These are phyloP conservation scores for Durusdinium trenchii DNA, from an alignment of 73 alveolate species.

Conservation along the genomic window DNA sequence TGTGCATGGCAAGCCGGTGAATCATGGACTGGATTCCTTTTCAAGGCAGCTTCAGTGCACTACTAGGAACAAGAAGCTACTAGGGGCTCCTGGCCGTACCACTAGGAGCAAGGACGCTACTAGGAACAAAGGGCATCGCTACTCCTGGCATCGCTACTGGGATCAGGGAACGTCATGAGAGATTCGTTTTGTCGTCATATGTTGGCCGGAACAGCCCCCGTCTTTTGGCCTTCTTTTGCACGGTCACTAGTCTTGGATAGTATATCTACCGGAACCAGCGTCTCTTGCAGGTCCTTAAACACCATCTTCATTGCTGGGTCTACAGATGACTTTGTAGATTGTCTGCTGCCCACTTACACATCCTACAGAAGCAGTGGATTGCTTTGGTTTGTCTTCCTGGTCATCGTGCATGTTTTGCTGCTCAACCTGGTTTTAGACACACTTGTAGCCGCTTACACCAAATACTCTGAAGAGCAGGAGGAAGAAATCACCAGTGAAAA, in stretches of 20 bases:
- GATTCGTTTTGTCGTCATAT: no score
- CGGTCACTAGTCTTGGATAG: background rate
- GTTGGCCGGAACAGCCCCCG: no score
- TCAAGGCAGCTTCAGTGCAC: background rate
- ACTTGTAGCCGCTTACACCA: conserved; percentile 78
- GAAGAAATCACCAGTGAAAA: conserved; percentile 37
- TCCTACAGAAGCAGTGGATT: conserved; percentile 4
- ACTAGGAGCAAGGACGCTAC: no score
- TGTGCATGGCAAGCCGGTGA: conserved; percentile 63
- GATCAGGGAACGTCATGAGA: no score
- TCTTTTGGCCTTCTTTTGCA: no score
- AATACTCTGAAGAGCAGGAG: conserved; percentile 48
- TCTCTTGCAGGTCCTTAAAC: background rate
- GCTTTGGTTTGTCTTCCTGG: conserved; percentile 47
- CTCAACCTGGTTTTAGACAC: conserved; percentile 75
- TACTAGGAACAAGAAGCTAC: background rate
- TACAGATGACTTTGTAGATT: conserved; percentile 45
- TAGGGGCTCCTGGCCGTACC: background rate
- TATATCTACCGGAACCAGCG: background rate
- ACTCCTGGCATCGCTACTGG: no score
- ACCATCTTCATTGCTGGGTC: conserved; percentile 53
- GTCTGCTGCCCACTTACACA: conserved; percentile 38
- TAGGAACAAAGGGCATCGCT: no score
- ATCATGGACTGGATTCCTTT: conserved; percentile 48
- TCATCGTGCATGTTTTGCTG: conserved; percentile 53